Percentiles rank a stretch among this genome's conserved stretches.
Conservation (phyloP, 2,329 filamentous ascomycete genomes). For the Neofusicoccum laricinum region DNA sequence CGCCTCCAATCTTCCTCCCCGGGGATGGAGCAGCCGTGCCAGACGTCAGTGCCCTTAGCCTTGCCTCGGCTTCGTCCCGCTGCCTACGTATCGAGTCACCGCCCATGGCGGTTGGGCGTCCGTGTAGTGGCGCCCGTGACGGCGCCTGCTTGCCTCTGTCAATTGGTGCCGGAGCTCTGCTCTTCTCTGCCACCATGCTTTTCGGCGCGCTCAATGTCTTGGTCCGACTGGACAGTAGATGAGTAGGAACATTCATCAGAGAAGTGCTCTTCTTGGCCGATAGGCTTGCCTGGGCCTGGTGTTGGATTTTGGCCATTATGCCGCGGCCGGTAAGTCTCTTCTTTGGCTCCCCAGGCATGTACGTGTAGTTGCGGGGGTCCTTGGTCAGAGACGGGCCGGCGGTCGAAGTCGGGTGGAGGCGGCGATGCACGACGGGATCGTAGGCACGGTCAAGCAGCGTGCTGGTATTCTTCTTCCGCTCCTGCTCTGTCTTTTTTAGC, state of each 20-base stretch:
- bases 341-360: constrained; percentile 9
- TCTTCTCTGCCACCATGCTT: constrained; percentile 11
- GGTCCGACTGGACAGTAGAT: neutral
- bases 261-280: neutral
- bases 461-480: constrained; percentile 15
- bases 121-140: neutral
- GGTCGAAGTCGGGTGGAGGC: neutral
- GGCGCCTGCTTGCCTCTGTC: constrained; percentile 10
- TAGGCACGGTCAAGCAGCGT: constrained; percentile 6
- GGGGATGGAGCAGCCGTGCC: neutral
- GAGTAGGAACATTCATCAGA: neutral
- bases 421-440: constrained; percentile 6
- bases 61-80: neutral
- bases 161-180: constrained; percentile 1
- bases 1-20: neutral
- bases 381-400: neutral
- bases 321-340: constrained; percentile 14
- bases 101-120: neutral
- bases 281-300: constrained; percentile 11
- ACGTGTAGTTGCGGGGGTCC: constrained; percentile 14
- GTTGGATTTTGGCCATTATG: constrained; percentile 14
- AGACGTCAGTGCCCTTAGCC: constrained; percentile 3
- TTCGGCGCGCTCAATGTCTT: constrained; percentile 1
- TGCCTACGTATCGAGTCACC: neutral
- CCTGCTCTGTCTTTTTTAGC: neutral